These are phyloP conservation scores for Mycena filopes DNA, from an alignment of 768 basidiomycete genomes.

Conservation along the genomic window DNA sequence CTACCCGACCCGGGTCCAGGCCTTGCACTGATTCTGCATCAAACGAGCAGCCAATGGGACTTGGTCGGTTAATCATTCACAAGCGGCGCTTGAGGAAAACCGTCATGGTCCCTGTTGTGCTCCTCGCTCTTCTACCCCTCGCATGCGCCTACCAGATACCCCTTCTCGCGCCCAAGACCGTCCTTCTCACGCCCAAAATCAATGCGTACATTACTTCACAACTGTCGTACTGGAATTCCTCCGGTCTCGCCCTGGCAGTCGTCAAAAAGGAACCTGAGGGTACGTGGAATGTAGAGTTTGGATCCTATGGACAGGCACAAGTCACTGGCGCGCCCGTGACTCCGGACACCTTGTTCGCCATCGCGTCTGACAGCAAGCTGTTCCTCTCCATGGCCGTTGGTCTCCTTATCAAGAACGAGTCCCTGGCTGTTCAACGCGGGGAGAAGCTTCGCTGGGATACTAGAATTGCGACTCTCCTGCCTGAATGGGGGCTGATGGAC, in stretches of 20 bases:
- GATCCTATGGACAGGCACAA: slow-evolving; percentile 49
- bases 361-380: slow-evolving; percentile 58
- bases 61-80: too few species aligned
- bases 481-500: slow-evolving; percentile 54
- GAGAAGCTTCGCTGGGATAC: slow-evolving; percentile 50
- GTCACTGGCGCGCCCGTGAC: slow-evolving; percentile 49
- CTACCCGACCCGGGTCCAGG: too few species aligned
- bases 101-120: too few species aligned
- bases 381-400: slow-evolving; percentile 52
- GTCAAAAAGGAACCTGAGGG: slow-evolving; percentile 46
- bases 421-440: slow-evolving; percentile 44
- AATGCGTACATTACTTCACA: slow-evolving; percentile 32
- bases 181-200: slow-evolving; percentile 29
- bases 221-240: slow-evolving; percentile 48
- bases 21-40: too few species aligned
- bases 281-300: slow-evolving; percentile 50
- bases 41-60: too few species aligned
- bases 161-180: background rate
- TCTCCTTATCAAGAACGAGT: slow-evolving; percentile 50
- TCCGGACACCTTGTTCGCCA: slow-evolving; percentile 56
- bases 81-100: too few species aligned
- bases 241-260: slow-evolving; percentile 53
- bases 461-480: slow-evolving; percentile 47
- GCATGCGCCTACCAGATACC: too few species aligned
- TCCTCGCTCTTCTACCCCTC: too few species aligned